Evolutionary conservation across 164 flowering plant species (phyloP).

Genomic region (Dillenia turbinata): DNA sequence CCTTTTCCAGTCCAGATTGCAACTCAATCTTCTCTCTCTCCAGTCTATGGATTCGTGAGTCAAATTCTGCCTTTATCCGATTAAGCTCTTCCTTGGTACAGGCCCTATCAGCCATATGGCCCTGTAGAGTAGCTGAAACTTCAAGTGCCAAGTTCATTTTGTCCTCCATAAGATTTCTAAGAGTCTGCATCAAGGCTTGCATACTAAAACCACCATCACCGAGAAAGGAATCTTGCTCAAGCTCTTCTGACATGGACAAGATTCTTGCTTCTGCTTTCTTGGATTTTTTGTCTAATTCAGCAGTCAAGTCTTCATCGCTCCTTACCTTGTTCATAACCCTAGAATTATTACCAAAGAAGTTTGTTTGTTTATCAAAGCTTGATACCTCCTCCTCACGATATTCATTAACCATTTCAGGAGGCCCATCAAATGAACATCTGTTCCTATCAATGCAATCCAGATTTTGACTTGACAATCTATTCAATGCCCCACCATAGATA

Average conservation of each 20-base stretch:
- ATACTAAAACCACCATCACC: constrained; percentile 30
- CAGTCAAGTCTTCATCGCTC: constrained; percentile 35
- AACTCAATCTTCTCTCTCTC: constrained; percentile 81
- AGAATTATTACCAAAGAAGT: constrained; percentile 15
- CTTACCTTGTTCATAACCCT: constrained; percentile 14
- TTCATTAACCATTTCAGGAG: constrained; percentile 17
- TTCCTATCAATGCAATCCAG: constrained; percentile 19
- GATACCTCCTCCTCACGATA: constrained; percentile 20
- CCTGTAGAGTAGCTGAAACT: constrained; percentile 49
- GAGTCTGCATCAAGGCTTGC: constrained; percentile 40
- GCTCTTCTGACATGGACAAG: constrained; percentile 46
- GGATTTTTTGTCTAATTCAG: constrained; percentile 40
- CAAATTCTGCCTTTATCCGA: constrained; percentile 39
- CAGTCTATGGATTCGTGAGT: constrained; percentile 39
- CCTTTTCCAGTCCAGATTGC: constrained; percentile 68
- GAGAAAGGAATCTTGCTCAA: constrained; percentile 48
- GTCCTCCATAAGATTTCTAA: constrained; percentile 51
- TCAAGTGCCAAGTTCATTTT: constrained; percentile 62
- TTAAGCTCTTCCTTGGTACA: constrained; percentile 49
- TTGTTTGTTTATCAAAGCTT: constrained; percentile 14
- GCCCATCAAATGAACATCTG: constrained; percentile 20
- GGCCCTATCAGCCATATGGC: constrained; percentile 54
- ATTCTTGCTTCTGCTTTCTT: constrained; percentile 70
- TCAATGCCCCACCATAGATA: constrained; percentile 45
- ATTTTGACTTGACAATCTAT: constrained; percentile 21